Base-by-base conservation (phyloP, 2,329 filamentous ascomycete genomes). In the Fusarium duplospermum region DNA sequence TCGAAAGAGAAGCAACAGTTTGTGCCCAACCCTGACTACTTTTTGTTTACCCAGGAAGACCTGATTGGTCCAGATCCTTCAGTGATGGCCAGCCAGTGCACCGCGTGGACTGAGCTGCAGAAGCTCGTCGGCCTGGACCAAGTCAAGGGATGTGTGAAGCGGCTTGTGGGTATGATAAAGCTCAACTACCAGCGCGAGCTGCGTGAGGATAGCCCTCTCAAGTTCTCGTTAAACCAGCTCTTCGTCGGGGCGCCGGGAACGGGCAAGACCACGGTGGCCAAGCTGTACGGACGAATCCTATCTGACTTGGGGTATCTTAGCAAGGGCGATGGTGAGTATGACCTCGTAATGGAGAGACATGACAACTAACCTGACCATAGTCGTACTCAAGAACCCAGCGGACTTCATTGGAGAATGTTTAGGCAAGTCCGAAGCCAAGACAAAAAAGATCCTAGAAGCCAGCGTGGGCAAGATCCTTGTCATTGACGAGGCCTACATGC, bases 401-500 rank as follows among this genome's bases (percentile, higher is more conserved):
- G 52, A 58, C 16, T 14, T 59, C 1, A 47, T 29, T 4, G 62
- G 36, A 7, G 9, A 62, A 9, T 27, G 36, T 5, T 10, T 38
- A 8, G 60, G 45, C 16, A n/a, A 54, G 14, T 58, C 62, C 1
- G 52, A 64, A 27, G 52, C 13, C 1, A 33, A 47, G 4, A 59
- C 38, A 2, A 64, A 50, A 1, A 4, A 16, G 20, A 52, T 38
- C 6, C n/a, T 64, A 9, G 27, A 58, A 2, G 62, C 57, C 9
- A 52, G 29, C 4, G 14, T 58, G 13, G 52, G 62, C 6, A 52
- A 52, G 6, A 31, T 64, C 4, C 45, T 64, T 6, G 33, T 64
- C n/a, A 59, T 64, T 4, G 62, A 64, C 18, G 50, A 64, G 14
- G 62, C 62, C 18, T 52, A 64, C 11, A 5, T 58, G 8, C 36